Evolutionary conservation across 768 basidiomycete species (phyloP), one percentile per base, ranked within the genome.

Genomic region (Leccinellum luteum): DNA sequence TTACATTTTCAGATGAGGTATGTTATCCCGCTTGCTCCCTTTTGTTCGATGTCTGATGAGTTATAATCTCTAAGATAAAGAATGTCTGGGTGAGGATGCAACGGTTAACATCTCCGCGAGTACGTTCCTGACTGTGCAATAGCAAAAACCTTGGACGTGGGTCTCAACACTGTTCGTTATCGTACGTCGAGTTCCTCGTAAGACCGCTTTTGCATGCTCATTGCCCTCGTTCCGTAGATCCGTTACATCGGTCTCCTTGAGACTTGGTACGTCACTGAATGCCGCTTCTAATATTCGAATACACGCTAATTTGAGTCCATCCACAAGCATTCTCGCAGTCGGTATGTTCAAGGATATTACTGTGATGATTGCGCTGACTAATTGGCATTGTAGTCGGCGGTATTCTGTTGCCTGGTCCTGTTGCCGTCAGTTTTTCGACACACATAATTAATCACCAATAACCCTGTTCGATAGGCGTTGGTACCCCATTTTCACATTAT

Each of bases 1-100:
- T 63, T 25, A 63, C 60, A 3, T 48, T 63, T 38, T n/a, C 62
- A 13, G 32, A 45, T 48, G 62, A 63, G 52, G 62, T 63, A 51
- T 25, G 0, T 27, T 19, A 15, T 23, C 15, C 34, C 15, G 12
- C n/a, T 25, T 27, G 27, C 13, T 10, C 9, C n/a, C 6, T 5
- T 7, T 21, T 13, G 25, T 21, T 38, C 21, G 25, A 48, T 53
- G 1, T 7, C 38, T 49, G 34, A 58, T 27, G 17, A 25, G 31
- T 7, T 13, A 19, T 19, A 31, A 43, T 13, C 3, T 25, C 2
- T 17, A 27, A 63, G 61, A 14, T 63, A 34, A 47, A 63, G 12
- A 35, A 59, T 27, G 27, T 48, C 32, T 51, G 50, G 50, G 50
- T 34, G 25, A 23, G 50, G 30, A 51, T 51, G 21, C 3, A 5